Base-by-base conservation (phyloP, 345 rosid genomes). In the Syzygium jambos region DNA sequence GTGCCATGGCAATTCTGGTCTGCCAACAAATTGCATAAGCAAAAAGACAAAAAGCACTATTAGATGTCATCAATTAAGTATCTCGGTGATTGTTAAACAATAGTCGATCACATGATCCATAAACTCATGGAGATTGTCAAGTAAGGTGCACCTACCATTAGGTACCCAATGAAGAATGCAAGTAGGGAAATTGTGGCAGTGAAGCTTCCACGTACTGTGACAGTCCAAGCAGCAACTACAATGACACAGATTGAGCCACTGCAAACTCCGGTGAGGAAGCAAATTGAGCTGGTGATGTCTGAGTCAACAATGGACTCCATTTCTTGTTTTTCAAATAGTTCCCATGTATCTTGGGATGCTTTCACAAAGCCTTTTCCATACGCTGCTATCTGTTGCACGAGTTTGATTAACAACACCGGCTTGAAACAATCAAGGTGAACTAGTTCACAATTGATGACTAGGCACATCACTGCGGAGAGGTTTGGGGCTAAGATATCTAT, bases 331-430 rank as follows among this genome's bases (percentile, higher is more conserved):
- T 92, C 90, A 82, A 96, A 96, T 43, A 95, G 94, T 85, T 86
- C 91, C 99, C 99, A 98, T 1, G 98, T 95, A 87, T 98, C 99
- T 86, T 94, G 95, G 56, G 99, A 96, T 49, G 99, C 99, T 90
- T 87, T 91, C 90, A 96, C 99, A 87, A 98, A 98, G 29, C 96
- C 95, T 90, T 98, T 98, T 73, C 99, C 99, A 78, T 95, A 96
- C 9, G 98, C 96, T 83, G 98, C 98, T 92, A 96, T 92, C 99
- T 98, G 93, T 85, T 30, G 43, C 63, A 41, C 23, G 3, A 65
- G 61, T 52, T 51, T 29, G 15, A 54, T 51, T 73, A 73, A 73
- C 41, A 73, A 73, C 49, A 73, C 80, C 49, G 0, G 80, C 80
- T 73, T 73, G 49, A 73, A 73, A 73, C 43, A 23, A 73, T 43